Percentiles rank a stretch among this genome's conserved stretches.
phyloP scores from a whole-genome alignment of 768 basidiomycete species.

The Agaricus bisporus region DNA sequence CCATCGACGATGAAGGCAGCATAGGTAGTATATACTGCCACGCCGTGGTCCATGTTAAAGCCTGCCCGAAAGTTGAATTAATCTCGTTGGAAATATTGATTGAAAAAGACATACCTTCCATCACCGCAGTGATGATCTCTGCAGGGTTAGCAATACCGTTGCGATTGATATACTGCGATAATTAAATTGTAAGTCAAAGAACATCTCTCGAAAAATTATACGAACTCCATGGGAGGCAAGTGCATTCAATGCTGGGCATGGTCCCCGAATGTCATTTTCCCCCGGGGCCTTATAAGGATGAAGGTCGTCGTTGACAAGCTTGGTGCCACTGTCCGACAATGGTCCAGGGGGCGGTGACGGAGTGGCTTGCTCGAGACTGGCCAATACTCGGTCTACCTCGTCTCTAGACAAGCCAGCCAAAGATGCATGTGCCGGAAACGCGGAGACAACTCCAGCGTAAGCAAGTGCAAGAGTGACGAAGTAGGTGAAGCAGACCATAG shows the following conservation, averaged over 20 bases:
- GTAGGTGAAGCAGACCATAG: too few relatives aligned
- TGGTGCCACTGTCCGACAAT: not conserved
- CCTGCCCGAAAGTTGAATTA: too few relatives aligned
- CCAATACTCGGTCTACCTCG: slow-evolving; percentile 1
- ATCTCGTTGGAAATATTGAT: too few relatives aligned
- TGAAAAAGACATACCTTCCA: slow-evolving; percentile 7
- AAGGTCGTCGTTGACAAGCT: slow-evolving; percentile 8
- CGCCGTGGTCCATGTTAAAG: too few relatives aligned
- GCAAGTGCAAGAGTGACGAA: slow-evolving; percentile 2
- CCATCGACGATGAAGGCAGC: too few relatives aligned
- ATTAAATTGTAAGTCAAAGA: not conserved
- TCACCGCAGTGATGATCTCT: slow-evolving; percentile 3
- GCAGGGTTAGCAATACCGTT: slow-evolving; percentile 8
- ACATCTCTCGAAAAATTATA: not conserved
- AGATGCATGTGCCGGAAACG: slow-evolving; percentile 10
- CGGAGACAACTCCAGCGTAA: not conserved
- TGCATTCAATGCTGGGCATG: slow-evolving; percentile 8
- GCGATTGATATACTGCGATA: slow-evolving; percentile 4
- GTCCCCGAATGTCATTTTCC: slow-evolving; percentile 1
- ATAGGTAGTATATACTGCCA: too few relatives aligned
- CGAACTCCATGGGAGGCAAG: slow-evolving; percentile 8
- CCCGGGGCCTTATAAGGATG: slow-evolving; percentile 7
- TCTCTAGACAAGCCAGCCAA: slow-evolving; percentile 10
- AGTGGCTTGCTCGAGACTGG: not conserved
- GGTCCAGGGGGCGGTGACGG: slow-evolving; percentile 10